A percentile compares a stretch with the other conserved stretches of the same genome.
phyloP scores from a whole-genome alignment of 805 yeast species.

The Pichia exigua region DNA sequence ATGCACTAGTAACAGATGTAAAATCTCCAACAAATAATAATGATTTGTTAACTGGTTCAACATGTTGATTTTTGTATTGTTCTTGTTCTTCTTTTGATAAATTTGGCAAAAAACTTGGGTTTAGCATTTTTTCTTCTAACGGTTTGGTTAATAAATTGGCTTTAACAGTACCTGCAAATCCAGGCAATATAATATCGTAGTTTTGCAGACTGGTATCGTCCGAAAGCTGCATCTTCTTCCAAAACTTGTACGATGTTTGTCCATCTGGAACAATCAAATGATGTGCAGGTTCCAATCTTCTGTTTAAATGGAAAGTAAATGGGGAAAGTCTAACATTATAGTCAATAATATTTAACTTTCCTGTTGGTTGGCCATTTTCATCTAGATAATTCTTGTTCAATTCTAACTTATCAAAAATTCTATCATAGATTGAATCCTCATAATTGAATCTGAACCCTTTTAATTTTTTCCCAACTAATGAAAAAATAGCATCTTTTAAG shows the following conservation, averaged over 20 bases:
- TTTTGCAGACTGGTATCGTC: conserved; percentile 12
- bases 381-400: conserved; percentile 29
- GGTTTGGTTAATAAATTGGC: conserved; percentile 21
- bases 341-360: conserved; percentile 46
- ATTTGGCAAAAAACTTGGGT: conserved; percentile 22
- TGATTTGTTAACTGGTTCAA: conserved; percentile 20
- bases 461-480: background rate
- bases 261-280: conserved; percentile 45
- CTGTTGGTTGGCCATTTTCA: conserved; percentile 20
- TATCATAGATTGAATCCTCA: conserved; percentile 15
- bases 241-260: conserved; percentile 14
- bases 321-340: conserved; percentile 53
- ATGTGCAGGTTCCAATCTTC: conserved; percentile 49
- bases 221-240: conserved; percentile 14
- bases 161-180: conserved; percentile 13
- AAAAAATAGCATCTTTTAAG: conserved; percentile 3
- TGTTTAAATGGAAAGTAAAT: conserved; percentile 55
- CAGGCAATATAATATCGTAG: conserved; percentile 12
- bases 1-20: conserved; percentile 44
- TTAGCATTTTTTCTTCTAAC: conserved; percentile 36
- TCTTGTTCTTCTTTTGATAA: background rate
- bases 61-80: background rate
- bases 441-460: conserved; percentile 12
- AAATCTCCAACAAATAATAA: conserved; percentile 26
- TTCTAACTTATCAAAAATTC: conserved; percentile 40